Evolutionary conservation across 768 basidiomycete genomes (phyloP).

Genomic region (Hygrocybe punicea): DNA sequence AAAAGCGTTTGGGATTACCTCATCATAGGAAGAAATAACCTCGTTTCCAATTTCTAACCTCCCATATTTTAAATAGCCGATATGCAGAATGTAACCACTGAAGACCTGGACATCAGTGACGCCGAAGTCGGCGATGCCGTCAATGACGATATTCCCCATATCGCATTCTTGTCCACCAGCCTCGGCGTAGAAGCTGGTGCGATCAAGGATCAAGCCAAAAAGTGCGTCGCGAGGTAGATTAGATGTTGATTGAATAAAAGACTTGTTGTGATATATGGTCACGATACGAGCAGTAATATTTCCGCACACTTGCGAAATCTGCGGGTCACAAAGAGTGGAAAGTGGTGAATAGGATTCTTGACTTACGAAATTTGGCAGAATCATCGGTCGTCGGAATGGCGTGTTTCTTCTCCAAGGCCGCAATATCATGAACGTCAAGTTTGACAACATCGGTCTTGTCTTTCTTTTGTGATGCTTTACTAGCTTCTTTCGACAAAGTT

Average conservation of each 20-base stretch:
- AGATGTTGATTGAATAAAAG: conserved; percentile 66
- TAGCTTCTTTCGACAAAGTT: conserved; percentile 83
- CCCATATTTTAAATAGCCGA: conserved; percentile 88
- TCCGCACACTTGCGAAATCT: conserved; percentile 59
- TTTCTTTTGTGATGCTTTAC: conserved; percentile 78
- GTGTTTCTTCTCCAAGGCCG: conserved; percentile 72
- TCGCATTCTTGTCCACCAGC: conserved; percentile 97
- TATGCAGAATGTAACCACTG: conserved; percentile 94
- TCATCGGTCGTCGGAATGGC: conserved; percentile 90
- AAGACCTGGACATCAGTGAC: conserved; percentile 92
- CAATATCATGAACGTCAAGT: conserved; percentile 94
- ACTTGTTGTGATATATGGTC: conserved; percentile 79
- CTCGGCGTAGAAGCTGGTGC: conserved; percentile 96
- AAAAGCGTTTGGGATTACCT: conserved; percentile 45
- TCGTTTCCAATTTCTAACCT: conserved; percentile 71
- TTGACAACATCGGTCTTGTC: conserved; percentile 68
- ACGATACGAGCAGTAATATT: conserved; percentile 74
- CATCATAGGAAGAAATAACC: conserved; percentile 89
- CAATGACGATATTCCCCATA: conserved; percentile 91
- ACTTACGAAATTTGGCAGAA: conserved; percentile 82
- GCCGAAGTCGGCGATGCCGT: conserved; percentile 87
- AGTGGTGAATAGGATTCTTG: not conserved
- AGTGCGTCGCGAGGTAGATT: conserved; percentile 58
- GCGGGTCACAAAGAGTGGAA: not conserved
- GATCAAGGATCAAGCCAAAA: conserved; percentile 87